Base-by-base conservation (phyloP, 164 flowering plant species). In the Malania oleifera region DNA sequence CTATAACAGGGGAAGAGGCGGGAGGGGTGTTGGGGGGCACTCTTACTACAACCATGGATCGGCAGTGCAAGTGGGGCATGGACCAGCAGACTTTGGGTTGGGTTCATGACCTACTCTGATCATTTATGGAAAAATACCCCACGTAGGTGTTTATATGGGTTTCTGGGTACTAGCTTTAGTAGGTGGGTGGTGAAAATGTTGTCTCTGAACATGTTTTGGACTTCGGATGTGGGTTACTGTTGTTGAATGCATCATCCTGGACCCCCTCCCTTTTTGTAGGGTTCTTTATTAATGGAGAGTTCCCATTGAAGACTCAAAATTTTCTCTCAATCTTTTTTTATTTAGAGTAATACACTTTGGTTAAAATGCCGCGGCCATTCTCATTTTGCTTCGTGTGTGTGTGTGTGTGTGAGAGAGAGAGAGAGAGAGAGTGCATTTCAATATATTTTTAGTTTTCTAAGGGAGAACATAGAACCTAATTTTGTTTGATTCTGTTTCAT, bases 1-100 rank as follows among this genome's bases (percentile, higher is more conserved):
- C 67, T 65, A 77, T 56, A 75, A 73, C 74, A 62, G 82, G 35
- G 77, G 93, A 25, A 68, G 87, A 23, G 81, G 86, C 10, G 80
- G 81, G 24, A 56, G 87, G 17, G 79, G 86, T 26, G 58, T 54
- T 31, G 79, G 82, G 43, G 86, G 84, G 34, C 60, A 75, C 41
- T 37, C 70, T 59, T 74, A 75, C 53, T 74, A 72, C 73, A 66
- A 73, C 54, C 76, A 75, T 54, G 77, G 71, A 24, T 64, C 74
- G 1, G 70, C 57, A 47, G 65, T 54, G 56, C 73, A 65, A 54
- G 73, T 70, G 23, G 65, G 75, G 56, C 73, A 68, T 50, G 57
- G 56, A 14, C 54, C 70, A 19, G 62, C 62, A 18, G 74, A 67
- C 51, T 77, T 60, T 46, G 71, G 69, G 48, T 64, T 57, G 34